Evolutionary conservation across 768 basidiomycete genomes (phyloP), one percentile per base, ranked within the genome.

Genomic region (Rhodotorula sphaerocarpa): DNA sequence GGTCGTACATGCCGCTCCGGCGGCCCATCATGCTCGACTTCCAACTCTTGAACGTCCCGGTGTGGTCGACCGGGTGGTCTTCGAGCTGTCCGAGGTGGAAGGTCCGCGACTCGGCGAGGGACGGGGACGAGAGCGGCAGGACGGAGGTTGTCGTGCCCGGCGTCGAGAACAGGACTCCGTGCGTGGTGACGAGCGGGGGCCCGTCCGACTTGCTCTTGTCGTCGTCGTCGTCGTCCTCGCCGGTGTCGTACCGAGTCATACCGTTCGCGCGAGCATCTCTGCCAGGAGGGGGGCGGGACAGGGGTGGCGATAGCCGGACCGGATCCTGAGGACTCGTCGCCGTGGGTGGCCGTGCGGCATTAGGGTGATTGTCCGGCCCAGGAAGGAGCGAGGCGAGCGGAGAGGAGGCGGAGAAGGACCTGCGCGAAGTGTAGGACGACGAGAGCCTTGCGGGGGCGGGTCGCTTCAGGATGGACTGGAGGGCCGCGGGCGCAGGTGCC

Each of bases 11-110:
- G 30, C 50, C 50, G 57, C 48, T 58, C 31, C 28, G 23, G 16
- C 58, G 36, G n/a, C 50, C 34, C 31, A 58, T 57, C 10, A 46
- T 16, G 28, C 41, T 31, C 42, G 50, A 53, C 59, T 67, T 67
- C 66, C 66, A 67, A 46, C 55, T 57, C 15, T 34, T 30, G 25
- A 65, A 54, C 23, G 63, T 65, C 20, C 54, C 44, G 23, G 47
- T 55, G 14, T 53, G 54, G 34, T 65, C 57, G 18, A 39, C 2
- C 14, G 28, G 10, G 7, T 2, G 28, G 47, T 21, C 3, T 3
- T 10, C 31, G 21, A 7, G 23, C n/a, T 53, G 46, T 18, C 25
- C 10, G 4, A 20, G 20, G 2, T 18, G 44, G 50, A 25, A 36
- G 31, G 55, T 31, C 20, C 34, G 36, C 20, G 25, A 25, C 3